phyloP scores from a whole-genome alignment of 2,329 filamentous ascomycete genomes.

The Dactylellina parvicollis region DNA sequence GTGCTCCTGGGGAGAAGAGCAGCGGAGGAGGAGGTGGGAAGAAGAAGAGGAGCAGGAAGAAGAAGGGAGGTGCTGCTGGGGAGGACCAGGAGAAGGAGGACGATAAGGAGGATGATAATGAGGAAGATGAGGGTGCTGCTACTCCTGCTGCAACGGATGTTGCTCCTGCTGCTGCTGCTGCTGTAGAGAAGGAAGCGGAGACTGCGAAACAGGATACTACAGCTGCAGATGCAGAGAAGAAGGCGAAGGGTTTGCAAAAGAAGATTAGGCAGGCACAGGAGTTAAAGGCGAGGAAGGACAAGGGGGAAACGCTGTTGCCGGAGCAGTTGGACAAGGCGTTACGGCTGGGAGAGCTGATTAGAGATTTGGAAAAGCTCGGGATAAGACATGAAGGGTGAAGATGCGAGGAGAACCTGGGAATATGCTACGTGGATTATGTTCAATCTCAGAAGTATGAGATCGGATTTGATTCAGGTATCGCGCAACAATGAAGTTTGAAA shows the following conservation, averaged over 20 bases:
- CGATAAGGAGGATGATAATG: constrained; percentile 10
- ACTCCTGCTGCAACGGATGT: constrained; percentile 50
- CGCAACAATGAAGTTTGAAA: too few relatives aligned
- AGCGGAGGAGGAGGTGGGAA: constrained; percentile 60
- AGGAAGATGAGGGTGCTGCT: constrained; percentile 21
- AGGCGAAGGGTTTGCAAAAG: constrained; percentile 89
- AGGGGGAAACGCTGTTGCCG: constrained; percentile 81
- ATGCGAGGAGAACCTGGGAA: background rate
- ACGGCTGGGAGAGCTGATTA: constrained; percentile 91
- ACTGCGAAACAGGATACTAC: constrained; percentile 34
- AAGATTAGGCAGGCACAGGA: constrained; percentile 94
- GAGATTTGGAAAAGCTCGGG: constrained; percentile 84
- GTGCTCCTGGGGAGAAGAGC: constrained; percentile 62
- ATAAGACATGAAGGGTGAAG: constrained; percentile 69
- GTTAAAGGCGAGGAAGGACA: constrained; percentile 88
- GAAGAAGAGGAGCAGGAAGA: constrained; percentile 65
- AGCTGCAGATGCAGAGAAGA: constrained; percentile 75
- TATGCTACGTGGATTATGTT: background rate
- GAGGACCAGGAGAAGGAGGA: constrained; percentile 3
- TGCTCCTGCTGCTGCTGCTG: constrained; percentile 14
- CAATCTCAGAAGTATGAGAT: too few relatives aligned
- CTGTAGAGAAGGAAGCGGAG: background rate
- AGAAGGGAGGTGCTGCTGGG: constrained; percentile 56
- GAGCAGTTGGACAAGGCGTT: constrained; percentile 98
- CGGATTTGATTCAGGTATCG: too few relatives aligned